Evolutionary conservation across 1,139 yeast genomes (phyloP).

Genomic region (Kodamaea fungicola): DNA sequence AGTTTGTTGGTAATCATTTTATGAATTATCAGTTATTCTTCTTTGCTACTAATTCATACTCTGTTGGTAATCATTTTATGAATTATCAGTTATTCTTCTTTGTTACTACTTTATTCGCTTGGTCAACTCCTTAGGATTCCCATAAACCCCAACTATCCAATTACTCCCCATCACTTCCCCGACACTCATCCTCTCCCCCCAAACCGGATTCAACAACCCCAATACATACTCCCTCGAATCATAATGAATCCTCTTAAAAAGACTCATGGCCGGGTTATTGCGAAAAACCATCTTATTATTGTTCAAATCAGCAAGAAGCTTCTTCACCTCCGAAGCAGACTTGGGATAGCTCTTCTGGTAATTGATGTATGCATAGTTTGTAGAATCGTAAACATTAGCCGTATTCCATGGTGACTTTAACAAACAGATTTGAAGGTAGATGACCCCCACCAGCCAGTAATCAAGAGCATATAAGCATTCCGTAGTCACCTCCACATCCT

Average conservation of each 20-base stretch:
- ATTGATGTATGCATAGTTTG: slow-evolving; percentile 10
- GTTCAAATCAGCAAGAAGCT: slow-evolving; percentile 13
- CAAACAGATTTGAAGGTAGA: slow-evolving; percentile 43
- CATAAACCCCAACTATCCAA: slow-evolving; percentile 44
- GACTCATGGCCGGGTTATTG: slow-evolving; percentile 30
- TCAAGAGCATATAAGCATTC: slow-evolving; percentile 25
- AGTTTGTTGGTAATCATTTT: too few relatives aligned
- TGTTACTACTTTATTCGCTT: too few relatives aligned
- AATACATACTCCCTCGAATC: slow-evolving; percentile 35
- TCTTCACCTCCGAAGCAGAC: slow-evolving; percentile 5
- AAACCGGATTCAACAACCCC: slow-evolving; percentile 33
- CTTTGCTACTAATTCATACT: too few relatives aligned
- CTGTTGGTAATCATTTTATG: too few relatives aligned
- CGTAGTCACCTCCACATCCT: slow-evolving; percentile 17
- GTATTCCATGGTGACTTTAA: slow-evolving; percentile 49
- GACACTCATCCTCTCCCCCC: slow-evolving; percentile 21
- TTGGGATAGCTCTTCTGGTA: slow-evolving; percentile 12
- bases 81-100: too few relatives aligned
- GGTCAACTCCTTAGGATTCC: slow-evolving; percentile 39
- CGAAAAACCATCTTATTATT: slow-evolving; percentile 11
- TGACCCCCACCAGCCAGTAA: slow-evolving; percentile 51
- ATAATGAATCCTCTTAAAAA: slow-evolving; percentile 38
- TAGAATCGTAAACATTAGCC: slow-evolving; percentile 24
- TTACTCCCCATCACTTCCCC: slow-evolving; percentile 28
- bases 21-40: too few relatives aligned